These are phyloP conservation scores for Verbena officinalis DNA, from an alignment of 257 asterid species.

Conservation along the genomic window DNA sequence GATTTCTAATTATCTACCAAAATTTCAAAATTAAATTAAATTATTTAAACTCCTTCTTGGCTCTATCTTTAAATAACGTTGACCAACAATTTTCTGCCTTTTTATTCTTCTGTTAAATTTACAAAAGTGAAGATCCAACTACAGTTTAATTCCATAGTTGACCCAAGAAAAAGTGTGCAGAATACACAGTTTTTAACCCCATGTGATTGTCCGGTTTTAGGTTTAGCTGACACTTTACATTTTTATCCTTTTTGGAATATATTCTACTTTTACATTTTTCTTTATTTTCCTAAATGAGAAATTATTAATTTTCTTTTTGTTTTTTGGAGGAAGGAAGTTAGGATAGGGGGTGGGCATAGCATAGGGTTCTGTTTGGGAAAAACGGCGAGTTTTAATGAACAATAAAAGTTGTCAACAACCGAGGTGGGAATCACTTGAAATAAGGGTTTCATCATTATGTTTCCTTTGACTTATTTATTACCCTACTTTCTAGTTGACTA, in stretches of 20 bases:
- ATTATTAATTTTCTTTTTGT: neutral
- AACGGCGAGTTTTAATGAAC: slow-evolving; percentile 31
- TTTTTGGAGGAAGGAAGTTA: neutral
- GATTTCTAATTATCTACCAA: no score
- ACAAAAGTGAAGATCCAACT: slow-evolving; percentile 25
- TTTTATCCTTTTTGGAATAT: slow-evolving; percentile 23
- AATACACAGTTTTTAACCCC: slow-evolving; percentile 16
- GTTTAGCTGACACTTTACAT: slow-evolving; percentile 19
- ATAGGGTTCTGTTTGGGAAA: slow-evolving; percentile 29
- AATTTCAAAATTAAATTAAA: no score
- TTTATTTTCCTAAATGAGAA: no score
- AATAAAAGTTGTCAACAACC: slow-evolving; percentile 53
- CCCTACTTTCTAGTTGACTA: slow-evolving; percentile 17
- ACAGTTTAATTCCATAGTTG: slow-evolving; percentile 46
- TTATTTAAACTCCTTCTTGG: no score
- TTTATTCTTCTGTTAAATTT: slow-evolving; percentile 9
- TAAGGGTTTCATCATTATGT: slow-evolving; percentile 38
- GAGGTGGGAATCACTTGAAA: slow-evolving; percentile 40
- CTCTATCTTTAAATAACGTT: slow-evolving; percentile 27
- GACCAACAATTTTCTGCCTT: slow-evolving; percentile 25
- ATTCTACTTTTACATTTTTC: neutral
- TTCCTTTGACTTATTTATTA: slow-evolving; percentile 36
- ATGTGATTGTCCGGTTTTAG: slow-evolving; percentile 8
- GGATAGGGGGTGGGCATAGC: neutral
- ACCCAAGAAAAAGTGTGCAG: slow-evolving; percentile 33